These are phyloP conservation scores for Nigrospora osmanthi DNA, from an alignment of 2,329 filamentous ascomycete genomes.

Conservation along the genomic window DNA sequence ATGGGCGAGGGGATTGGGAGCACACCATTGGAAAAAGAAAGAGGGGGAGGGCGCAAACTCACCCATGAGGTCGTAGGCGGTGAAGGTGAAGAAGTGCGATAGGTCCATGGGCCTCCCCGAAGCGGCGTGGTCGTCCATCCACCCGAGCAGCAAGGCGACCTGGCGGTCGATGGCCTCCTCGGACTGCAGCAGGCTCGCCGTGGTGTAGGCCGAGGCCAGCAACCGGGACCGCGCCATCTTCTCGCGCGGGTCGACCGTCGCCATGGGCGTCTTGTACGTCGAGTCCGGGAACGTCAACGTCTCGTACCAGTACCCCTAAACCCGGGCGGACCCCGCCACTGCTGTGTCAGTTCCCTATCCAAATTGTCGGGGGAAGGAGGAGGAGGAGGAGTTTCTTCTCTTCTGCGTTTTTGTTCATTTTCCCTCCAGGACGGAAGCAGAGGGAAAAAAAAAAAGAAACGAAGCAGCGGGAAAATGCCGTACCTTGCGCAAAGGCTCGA, in stretches of 20 bases:
- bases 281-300: constrained; percentile 29
- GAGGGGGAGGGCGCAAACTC: neutral
- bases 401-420: no score
- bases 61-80: constrained; percentile 22
- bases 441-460: no score
- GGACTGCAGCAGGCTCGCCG: constrained; percentile 19
- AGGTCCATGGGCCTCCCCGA: constrained; percentile 8
- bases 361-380: no score
- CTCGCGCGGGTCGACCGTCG: constrained; percentile 23
- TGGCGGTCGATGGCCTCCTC: constrained; percentile 9
- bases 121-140: constrained; percentile 10
- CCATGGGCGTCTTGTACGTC: constrained; percentile 30
- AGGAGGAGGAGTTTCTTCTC: no score
- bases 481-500: constrained; percentile 23
- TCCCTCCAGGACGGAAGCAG: no score
- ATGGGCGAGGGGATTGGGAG: no score
- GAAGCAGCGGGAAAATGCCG: neutral
- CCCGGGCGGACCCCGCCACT: neutral
- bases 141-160: constrained; percentile 9
- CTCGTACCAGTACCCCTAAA: constrained; percentile 22
- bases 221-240: constrained; percentile 25
- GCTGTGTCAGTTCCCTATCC: neutral
- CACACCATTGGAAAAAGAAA: no score
- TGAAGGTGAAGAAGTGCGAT: constrained; percentile 14
- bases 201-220: constrained; percentile 21